A percentile compares a stretch with the other conserved stretches of the same genome.
Evolutionary conservation across 169 alveolate genomes (phyloP).

Genomic region (Babesia bovis): DNA sequence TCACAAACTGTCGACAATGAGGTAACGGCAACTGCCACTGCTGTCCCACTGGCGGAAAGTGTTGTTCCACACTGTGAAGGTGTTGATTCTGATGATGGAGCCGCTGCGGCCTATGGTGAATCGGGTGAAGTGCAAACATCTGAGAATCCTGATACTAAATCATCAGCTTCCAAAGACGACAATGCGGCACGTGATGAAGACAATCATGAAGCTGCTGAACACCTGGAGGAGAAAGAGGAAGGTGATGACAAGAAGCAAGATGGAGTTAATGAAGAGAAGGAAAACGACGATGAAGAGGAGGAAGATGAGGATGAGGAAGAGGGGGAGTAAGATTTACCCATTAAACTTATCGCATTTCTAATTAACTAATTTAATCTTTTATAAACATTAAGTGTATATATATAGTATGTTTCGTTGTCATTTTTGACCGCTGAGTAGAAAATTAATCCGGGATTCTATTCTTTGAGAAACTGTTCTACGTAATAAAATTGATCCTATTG

Average conservation of each 20-base stretch:
- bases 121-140: conserved; percentile 9
- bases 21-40: conserved; percentile 40
- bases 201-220: conserved; percentile 17
- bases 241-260: conserved; percentile 10
- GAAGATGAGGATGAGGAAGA: conserved; percentile 25
- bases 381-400: too few species aligned
- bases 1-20: conserved; percentile 50
- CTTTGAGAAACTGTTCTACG: too few species aligned
- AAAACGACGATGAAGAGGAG: conserved; percentile 19
- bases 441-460: too few species aligned
- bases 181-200: conserved; percentile 26
- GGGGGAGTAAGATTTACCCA: background rate
- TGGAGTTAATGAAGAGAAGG: conserved; percentile 41
- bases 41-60: conserved; percentile 35
- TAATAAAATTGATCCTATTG: too few species aligned
- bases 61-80: conserved; percentile 41
- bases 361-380: background rate
- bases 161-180: conserved; percentile 36
- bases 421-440: too few species aligned
- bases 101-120: conserved; percentile 35
- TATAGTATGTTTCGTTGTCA: too few species aligned
- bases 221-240: conserved; percentile 12
- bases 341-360: background rate
- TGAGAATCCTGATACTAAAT: background rate
- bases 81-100: conserved; percentile 49